Evolutionary conservation across 148 eudicot species (phyloP), one percentile per base, ranked within the genome.

Genomic region (Rhododendron vialii): DNA sequence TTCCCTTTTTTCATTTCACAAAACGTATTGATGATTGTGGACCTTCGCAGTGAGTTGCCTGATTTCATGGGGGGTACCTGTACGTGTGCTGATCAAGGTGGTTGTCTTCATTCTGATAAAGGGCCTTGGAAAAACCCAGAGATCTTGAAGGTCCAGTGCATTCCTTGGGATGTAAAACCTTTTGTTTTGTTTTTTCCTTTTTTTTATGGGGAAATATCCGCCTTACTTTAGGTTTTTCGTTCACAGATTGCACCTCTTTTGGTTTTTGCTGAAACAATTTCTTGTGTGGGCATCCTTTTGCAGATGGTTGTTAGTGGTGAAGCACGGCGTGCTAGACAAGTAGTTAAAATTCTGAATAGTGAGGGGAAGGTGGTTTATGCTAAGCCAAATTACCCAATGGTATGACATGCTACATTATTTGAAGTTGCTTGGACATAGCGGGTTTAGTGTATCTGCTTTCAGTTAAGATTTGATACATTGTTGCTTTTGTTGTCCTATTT

Each of bases 121-220:
- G 99, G 98, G 73, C 99, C 99, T 20, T 96, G 99, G 99, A 93
- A 94, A 86, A 93, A 96, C 86, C 98, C 98, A 22, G 96, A 93
- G 45, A 91, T 96, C 51, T 47, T 96, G 86, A 94, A 93, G 98
- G 99, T 90, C 47, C 59, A 61, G 81, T 61, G 43, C 51, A 79
- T 53, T 80, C 53, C 61, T 82, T 88, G 50, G 50, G 67, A 45
- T 73, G 5, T 51, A 38, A 87, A 78, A 77, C 26, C 76, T 71
- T 1, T 71, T 33, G 3, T 28, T 12, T 3, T 13, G 15, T 28
- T 15, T 5, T 30, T 30, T 4, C 28, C 13, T n/a, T 71, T 33
- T 71, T 14, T 38, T 38, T 0, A 30, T 30, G 76, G 41, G 28
- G 76, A 14, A 71, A 71, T 71, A 14, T 33, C n/a, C 43, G 15